Evolutionary conservation across 371 early-diverging fungal genomes (phyloP).

Genomic region (Caulochytrium protostelioides): DNA sequence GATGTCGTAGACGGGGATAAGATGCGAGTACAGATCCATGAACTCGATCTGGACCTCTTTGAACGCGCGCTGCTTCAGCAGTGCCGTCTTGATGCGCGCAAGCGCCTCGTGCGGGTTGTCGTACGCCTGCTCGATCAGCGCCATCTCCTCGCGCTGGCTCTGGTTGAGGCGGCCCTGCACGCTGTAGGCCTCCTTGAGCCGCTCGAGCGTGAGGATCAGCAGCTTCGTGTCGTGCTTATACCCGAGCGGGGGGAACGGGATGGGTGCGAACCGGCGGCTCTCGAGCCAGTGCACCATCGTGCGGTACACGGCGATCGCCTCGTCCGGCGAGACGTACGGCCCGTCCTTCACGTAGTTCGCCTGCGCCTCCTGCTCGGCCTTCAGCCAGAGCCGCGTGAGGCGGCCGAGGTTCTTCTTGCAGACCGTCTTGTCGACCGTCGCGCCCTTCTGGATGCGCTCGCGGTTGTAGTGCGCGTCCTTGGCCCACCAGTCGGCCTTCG

Average conservation of each 20-base stretch:
- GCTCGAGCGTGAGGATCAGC: constrained; percentile 81
- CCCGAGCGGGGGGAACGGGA: constrained; percentile 94
- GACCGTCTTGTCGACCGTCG: constrained; percentile 97
- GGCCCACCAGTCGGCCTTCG: constrained; percentile 99
- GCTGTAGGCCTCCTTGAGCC: constrained; percentile 82
- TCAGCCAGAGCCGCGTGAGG: constrained; percentile 92
- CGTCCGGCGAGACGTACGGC: constrained; percentile 89
- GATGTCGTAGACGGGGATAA: constrained; percentile 90
- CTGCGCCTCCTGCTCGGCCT: constrained; percentile 97
- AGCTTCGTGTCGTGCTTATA: constrained; percentile 97
- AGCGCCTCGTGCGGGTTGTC: constrained; percentile 92
- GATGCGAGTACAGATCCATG: constrained; percentile 86
- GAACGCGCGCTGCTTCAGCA: constrained; percentile 95
- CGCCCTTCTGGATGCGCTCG: constrained; percentile 93
- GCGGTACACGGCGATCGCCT: constrained; percentile 92
- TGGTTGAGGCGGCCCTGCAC: constrained; percentile 89
- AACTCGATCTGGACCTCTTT: constrained; percentile 98
- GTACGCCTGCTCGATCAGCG: constrained; percentile 91
- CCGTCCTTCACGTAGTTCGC: constrained; percentile 96
- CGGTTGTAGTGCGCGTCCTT: constrained; percentile 93
- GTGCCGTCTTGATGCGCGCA: constrained; percentile 78
- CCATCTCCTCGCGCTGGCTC: constrained; percentile 91
- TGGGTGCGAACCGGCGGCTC: constrained; percentile 86
- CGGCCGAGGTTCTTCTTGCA: constrained; percentile 95
- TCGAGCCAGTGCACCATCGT: constrained; percentile 97